Base-by-base conservation (phyloP, 768 basidiomycete genomes). In the Sporobolomyces roseus region DNA sequence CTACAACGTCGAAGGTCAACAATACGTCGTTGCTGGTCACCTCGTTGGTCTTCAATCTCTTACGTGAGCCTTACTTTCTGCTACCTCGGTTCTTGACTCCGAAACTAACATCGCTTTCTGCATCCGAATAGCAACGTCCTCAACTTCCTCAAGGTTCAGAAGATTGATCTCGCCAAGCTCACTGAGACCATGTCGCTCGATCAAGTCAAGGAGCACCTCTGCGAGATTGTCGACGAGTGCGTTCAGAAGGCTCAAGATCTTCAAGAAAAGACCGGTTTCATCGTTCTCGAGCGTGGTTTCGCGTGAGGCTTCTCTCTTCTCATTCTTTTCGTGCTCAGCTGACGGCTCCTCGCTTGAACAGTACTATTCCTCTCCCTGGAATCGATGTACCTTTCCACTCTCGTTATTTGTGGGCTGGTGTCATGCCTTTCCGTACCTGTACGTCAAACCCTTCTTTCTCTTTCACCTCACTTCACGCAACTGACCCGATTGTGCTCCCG, bases 321-420 rank as follows among this genome's bases (percentile, higher is more conserved):
- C n/a, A n/a, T n/a, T n/a, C n/a, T n/a, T n/a, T n/a, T n/a, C n/a
- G n/a, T n/a, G n/a, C n/a, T n/a, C n/a, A n/a, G n/a, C n/a, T n/a
- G n/a, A n/a, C n/a, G n/a, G n/a, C n/a, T n/a, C n/a, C n/a, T n/a
- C n/a, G n/a, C n/a, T n/a, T n/a, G n/a, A n/a, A n/a, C n/a, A n/a
- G n/a, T 55, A 77, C 74, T 29, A 75, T 75, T 49, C 76, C 75
- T 30, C 74, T 75, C 45, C 91, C 93, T 45, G 94, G 94, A 69
- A 97, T 99, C 75, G 96, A 98, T 75, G 96, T 99, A 2, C 96
- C 96, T 6, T 99, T 99, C 90, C 96, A 99, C 79, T 98, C 96
- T 5, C 89, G 93, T 67, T 99, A 98, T 80, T 85, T 99, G 45
- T 99, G 96, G 96, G 93, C 93, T 21, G 75, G 76, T 58, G 76